Evolutionary conservation across 1,139 yeast species (phyloP).

Genomic region (Yamadazyma oceani): DNA sequence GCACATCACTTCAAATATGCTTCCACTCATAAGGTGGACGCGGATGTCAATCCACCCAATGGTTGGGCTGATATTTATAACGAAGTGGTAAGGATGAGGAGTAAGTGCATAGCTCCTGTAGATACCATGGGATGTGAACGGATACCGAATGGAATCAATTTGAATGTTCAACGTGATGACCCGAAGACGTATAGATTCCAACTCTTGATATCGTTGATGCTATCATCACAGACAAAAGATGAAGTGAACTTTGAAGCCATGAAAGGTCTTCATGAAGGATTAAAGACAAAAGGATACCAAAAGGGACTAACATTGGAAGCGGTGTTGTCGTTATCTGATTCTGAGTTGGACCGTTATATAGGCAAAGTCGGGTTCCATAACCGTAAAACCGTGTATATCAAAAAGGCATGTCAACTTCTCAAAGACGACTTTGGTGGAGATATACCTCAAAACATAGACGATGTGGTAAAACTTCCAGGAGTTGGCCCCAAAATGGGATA

Average conservation of each 20-base stretch:
- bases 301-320: slow-evolving; percentile 36
- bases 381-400: slow-evolving; percentile 72
- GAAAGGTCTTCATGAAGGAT: slow-evolving; percentile 54
- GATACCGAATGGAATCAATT: slow-evolving; percentile 53
- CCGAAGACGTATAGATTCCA: slow-evolving; percentile 65
- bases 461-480: slow-evolving; percentile 74
- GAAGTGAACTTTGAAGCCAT: slow-evolving; percentile 79
- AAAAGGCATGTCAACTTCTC: slow-evolving; percentile 57
- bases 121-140: slow-evolving; percentile 87
- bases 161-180: slow-evolving; percentile 23
- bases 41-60: slow-evolving; percentile 30
- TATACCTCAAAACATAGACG: slow-evolving; percentile 67
- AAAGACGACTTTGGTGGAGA: slow-evolving; percentile 57
- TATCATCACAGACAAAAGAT: slow-evolving; percentile 91
- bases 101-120: slow-evolving; percentile 70
- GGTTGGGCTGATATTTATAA: slow-evolving; percentile 59
- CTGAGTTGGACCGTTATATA: slow-evolving; percentile 63
- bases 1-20: slow-evolving; percentile 9
- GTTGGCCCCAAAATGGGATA: slow-evolving; percentile 97
- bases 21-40: slow-evolving; percentile 10
- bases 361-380: slow-evolving; percentile 84
- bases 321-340: slow-evolving; percentile 48
- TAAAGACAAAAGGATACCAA: slow-evolving; percentile 23
- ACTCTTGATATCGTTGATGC: slow-evolving; percentile 74
- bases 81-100: slow-evolving; percentile 64